These are phyloP conservation scores for Delonix regia DNA, from an alignment of 306 rosid genomes.

Conservation along the genomic window DNA sequence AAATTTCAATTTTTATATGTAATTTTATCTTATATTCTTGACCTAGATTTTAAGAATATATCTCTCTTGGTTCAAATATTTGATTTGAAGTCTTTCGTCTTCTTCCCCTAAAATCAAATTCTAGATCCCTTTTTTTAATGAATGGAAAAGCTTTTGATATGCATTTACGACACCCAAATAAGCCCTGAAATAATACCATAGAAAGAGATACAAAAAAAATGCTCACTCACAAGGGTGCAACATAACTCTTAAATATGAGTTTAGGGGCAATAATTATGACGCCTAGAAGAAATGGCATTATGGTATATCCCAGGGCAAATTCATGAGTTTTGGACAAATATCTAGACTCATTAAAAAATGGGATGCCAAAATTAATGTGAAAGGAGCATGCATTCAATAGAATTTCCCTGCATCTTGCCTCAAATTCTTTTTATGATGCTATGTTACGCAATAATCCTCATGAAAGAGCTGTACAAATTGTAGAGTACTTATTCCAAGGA, in stretches of 20 bases:
- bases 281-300: background rate
- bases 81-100: no score
- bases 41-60: no score
- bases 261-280: background rate
- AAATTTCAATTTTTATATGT: no score
- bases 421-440: background rate
- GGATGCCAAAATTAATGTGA: background rate
- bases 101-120: no score
- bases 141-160: background rate
- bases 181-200: background rate
- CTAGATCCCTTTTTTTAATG: background rate
- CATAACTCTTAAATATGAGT: background rate
- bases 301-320: background rate
- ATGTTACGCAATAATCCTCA: slow-evolving; percentile 7
- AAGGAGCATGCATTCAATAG: background rate
- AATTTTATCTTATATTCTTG: no score
- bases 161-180: background rate
- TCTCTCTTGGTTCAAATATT: no score
- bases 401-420: background rate
- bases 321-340: background rate
- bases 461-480: background rate
- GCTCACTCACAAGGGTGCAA: background rate
- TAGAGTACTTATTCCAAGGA: background rate
- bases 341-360: background rate
- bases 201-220: background rate